Conservation (phyloP, 768 basidiomycete species). For the Lyophyllum semitale region DNA sequence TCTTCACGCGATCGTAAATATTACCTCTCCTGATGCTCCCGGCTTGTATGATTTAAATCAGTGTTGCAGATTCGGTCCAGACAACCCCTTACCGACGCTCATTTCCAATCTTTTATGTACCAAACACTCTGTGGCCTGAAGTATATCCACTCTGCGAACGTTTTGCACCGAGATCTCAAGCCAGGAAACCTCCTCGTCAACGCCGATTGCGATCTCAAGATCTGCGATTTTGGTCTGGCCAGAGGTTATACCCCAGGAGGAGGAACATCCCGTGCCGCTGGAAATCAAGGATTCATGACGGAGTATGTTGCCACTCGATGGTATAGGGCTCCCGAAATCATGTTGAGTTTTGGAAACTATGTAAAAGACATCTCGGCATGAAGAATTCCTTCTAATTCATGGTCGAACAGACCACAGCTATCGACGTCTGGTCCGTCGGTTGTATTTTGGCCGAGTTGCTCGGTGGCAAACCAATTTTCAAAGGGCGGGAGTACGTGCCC, state of each 20-base stretch:
- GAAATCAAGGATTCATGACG: slow-evolving; percentile 96
- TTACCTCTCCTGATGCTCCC: background rate
- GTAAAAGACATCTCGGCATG: slow-evolving; percentile 44
- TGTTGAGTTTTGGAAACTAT: slow-evolving; percentile 95
- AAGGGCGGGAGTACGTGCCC: slow-evolving; percentile 86
- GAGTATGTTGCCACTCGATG: slow-evolving; percentile 99
- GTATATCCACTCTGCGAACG: slow-evolving; percentile 97
- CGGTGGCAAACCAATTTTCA: slow-evolving; percentile 94
- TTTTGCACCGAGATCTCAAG: slow-evolving; percentile 95
- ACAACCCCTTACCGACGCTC: slow-evolving; percentile 86
- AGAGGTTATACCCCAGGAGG: slow-evolving; percentile 89
- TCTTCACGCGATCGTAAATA: slow-evolving; percentile 91
- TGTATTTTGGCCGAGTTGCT: slow-evolving; percentile 93
- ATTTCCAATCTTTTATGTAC: slow-evolving; percentile 96
- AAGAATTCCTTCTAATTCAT: slow-evolving; percentile 15
- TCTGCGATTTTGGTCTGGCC: slow-evolving; percentile 98
- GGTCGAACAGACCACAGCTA: slow-evolving; percentile 70
- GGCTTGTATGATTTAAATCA: slow-evolving; percentile 1
- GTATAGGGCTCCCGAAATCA: slow-evolving; percentile 99
- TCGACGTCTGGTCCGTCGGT: slow-evolving; percentile 96
- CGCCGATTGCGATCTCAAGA: slow-evolving; percentile 97
- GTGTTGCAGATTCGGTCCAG: slow-evolving; percentile 72
- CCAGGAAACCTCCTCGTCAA: slow-evolving; percentile 96
- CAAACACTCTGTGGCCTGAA: slow-evolving; percentile 98
- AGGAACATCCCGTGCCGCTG: slow-evolving; percentile 69